phyloP scores from a whole-genome alignment of 2,329 filamentous ascomycete genomes.

The Ophiostoma ips region DNA sequence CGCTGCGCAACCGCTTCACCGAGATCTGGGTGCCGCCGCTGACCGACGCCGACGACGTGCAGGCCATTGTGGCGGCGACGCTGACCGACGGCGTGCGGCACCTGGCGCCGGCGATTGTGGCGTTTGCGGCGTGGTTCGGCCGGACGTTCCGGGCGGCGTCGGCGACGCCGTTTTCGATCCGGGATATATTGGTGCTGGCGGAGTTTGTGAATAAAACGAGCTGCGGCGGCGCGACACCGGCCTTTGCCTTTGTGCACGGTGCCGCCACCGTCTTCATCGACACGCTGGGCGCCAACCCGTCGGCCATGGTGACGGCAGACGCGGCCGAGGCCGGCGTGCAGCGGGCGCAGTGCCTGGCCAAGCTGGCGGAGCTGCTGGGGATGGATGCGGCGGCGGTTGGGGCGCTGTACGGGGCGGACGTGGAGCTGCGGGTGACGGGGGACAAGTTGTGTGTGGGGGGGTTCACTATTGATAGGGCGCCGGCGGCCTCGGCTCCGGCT shows the following conservation, averaged over 20 bases:
- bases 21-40: slow-evolving; percentile 96
- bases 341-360: slow-evolving; percentile 55
- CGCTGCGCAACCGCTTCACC: slow-evolving; percentile 88
- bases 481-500: no score
- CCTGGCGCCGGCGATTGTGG: slow-evolving; percentile 57
- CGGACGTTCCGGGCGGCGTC: slow-evolving; percentile 61
- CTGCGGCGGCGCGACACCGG: slow-evolving; percentile 22
- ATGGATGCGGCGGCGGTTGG: slow-evolving; percentile 32
- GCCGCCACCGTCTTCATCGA: slow-evolving; percentile 94
- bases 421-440: slow-evolving; percentile 42
- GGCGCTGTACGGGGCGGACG: slow-evolving; percentile 48
- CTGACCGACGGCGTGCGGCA: slow-evolving; percentile 31
- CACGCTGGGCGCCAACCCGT: slow-evolving; percentile 86
- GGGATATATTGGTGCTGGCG: slow-evolving; percentile 87
- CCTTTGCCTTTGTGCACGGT: slow-evolving; percentile 54
- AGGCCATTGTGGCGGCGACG: slow-evolving; percentile 74
- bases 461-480: slow-evolving; percentile 50
- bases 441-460: slow-evolving; percentile 52
- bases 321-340: slow-evolving; percentile 53
- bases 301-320: slow-evolving; percentile 65
- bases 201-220: slow-evolving; percentile 77
- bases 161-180: slow-evolving; percentile 69
- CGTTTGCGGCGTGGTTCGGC: slow-evolving; percentile 90
- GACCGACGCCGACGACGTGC: slow-evolving; percentile 70
- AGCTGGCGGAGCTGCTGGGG: slow-evolving; percentile 53